Evolutionary conservation across 768 basidiomycete genomes (phyloP).

Genomic region (Suillus brevipes): DNA sequence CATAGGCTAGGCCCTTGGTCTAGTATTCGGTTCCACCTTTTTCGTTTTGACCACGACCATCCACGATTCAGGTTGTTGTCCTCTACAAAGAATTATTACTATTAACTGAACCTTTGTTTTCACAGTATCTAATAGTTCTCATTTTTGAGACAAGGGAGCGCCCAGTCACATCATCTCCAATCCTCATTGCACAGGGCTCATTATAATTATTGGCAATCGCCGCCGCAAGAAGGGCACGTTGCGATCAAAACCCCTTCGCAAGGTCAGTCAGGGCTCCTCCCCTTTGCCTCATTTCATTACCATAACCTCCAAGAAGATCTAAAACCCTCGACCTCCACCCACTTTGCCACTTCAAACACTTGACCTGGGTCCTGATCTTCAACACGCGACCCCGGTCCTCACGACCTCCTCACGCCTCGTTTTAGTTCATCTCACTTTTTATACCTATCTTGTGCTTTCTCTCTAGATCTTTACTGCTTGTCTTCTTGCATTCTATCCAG

Average conservation of each 20-base stretch:
- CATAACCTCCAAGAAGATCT: slow-evolving; percentile 31
- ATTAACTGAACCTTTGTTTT: slow-evolving; percentile 18
- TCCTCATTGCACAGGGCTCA: slow-evolving; percentile 20
- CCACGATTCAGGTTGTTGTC: slow-evolving; percentile 11
- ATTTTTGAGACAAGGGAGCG: slow-evolving; percentile 20
- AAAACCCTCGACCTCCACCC: slow-evolving; percentile 41
- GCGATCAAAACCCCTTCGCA: slow-evolving; percentile 69
- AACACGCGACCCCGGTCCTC: slow-evolving; percentile 47
- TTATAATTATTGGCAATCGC: slow-evolving; percentile 48
- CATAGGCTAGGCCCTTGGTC: neutral
- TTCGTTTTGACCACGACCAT: slow-evolving; percentile 20
- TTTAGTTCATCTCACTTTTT: slow-evolving; percentile 44
- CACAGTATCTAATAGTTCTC: slow-evolving; percentile 17
- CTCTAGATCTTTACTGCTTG: slow-evolving; percentile 40
- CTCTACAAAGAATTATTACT: neutral
- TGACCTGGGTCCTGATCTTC: slow-evolving; percentile 31
- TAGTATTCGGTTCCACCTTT: slow-evolving; percentile 6
- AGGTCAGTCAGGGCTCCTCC: slow-evolving; percentile 45
- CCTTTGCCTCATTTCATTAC: slow-evolving; percentile 58
- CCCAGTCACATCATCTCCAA: slow-evolving; percentile 21
- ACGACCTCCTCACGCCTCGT: slow-evolving; percentile 57
- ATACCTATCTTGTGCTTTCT: slow-evolving; percentile 52
- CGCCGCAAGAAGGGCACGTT: slow-evolving; percentile 70
- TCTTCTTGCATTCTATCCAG: slow-evolving; percentile 34
- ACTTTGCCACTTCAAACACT: slow-evolving; percentile 27